Base-by-base conservation (phyloP, 345 rosid species). In the Lumnitzera littorea region DNA sequence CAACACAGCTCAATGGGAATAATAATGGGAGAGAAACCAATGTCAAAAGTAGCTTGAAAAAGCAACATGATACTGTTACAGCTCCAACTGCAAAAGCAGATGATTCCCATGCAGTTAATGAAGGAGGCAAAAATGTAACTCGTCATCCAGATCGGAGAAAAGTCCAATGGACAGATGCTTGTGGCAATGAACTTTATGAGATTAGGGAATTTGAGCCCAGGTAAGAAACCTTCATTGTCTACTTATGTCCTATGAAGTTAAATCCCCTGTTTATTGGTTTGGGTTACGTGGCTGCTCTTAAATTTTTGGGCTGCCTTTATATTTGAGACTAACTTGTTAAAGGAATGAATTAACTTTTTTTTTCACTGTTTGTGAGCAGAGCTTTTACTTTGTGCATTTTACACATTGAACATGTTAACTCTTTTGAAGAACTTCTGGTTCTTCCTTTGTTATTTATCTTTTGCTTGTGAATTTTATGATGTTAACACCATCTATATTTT, bases 161-260 rank as follows among this genome's bases (percentile, higher is more conserved):
- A 84, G 97, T 94, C 74, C 96, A 86, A 76, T 94, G 99, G 99
- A 83, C 86, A 9, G 97, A 94, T 84, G 80, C 80, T 65, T 80
- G 88, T 77, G 97, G 99, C 51, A 84, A 77, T 60, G 97, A 88
- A 70, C 95, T 94, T 67, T 84, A 67, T 56, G 92, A 94, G 77
- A 78, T 90, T 72, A 76, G 84, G 75, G 99, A 90, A 77, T 94
- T 90, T 78, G 97, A 90, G 68, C 96, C 99, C 59, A 94, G 99
- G 97, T 95, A 86, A 55, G 51, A 11, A 48, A 66, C 36, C 55
- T 56, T 17, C 46, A 46, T 46, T n/a, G 12, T 17, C 41, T 4
- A 29, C 29, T 25, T 24, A 31, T 13, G 11, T 23, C 24, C 14
- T 53, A 23, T 20, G 29, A 53, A 53, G 25, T 2, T 53, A 53